These are phyloP conservation scores for Dalbergia cochinchinensis DNA, from an alignment of 306 rosid genomes.

Conservation along the genomic window DNA sequence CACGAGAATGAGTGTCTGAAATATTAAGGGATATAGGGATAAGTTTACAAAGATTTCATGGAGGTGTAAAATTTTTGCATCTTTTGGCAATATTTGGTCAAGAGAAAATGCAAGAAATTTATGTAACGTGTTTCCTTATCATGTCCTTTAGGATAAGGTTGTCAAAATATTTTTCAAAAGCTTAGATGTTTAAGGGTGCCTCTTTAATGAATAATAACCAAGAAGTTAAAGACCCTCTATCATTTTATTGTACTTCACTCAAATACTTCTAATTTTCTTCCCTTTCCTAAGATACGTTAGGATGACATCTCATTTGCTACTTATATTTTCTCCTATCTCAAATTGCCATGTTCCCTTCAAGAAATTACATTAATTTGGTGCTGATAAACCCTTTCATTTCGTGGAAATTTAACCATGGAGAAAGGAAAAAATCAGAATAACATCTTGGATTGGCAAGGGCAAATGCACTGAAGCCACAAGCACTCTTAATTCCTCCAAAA, in stretches of 20 bases:
- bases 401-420: conserved; percentile 37
- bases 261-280: background rate
- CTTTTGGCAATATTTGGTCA: background rate
- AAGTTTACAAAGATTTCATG: conserved; percentile 1
- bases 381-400: conserved; percentile 28
- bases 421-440: conserved; percentile 41
- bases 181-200: conserved; percentile 1
- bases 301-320: conserved; percentile 22
- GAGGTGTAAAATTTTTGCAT: conserved; percentile 8
- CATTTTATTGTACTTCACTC: background rate
- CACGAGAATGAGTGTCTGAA: background rate
- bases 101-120: conserved; percentile 5
- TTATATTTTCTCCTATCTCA: conserved; percentile 32
- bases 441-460: conserved; percentile 48
- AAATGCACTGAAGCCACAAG: conserved; percentile 53
- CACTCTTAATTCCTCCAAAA: conserved; percentile 56
- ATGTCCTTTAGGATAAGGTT: background rate
- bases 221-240: background rate
- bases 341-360: background rate
- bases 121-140: conserved; percentile 7
- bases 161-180: conserved; percentile 7
- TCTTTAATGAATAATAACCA: conserved; percentile 20
- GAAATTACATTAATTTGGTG: conserved; percentile 24
- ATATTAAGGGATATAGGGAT: background rate
- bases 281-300: background rate